Evolutionary conservation across 441 rosid species (phyloP).

Genomic region (Melastoma candidum): DNA sequence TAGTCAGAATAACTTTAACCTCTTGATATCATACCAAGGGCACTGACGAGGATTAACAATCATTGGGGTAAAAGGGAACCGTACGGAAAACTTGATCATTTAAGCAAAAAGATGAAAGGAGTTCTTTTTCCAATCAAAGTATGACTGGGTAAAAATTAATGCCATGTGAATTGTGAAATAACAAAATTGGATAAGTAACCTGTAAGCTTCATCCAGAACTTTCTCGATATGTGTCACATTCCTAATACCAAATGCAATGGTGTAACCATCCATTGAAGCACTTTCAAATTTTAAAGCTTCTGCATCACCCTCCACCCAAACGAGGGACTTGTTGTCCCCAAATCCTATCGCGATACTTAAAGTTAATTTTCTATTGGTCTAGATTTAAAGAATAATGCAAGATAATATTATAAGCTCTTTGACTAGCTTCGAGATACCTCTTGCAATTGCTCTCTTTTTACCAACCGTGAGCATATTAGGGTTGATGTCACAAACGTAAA

Average conservation of each 20-base stretch:
- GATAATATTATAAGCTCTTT: background rate
- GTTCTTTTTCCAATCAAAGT: background rate
- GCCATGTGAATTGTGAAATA: background rate
- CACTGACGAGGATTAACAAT: too few relatives aligned
- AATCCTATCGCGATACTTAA: conserved; percentile 35
- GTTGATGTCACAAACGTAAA: conserved; percentile 82
- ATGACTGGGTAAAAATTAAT: background rate
- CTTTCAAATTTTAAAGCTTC: conserved; percentile 72
- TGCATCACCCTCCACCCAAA: conserved; percentile 92
- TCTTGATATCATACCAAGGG: too few relatives aligned
- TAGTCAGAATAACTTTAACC: too few relatives aligned
- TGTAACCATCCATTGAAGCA: conserved; percentile 83
- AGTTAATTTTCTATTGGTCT: background rate
- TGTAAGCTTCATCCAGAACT: conserved; percentile 79
- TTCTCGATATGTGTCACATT: conserved; percentile 96
- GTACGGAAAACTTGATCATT: background rate
- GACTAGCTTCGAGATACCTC: conserved; percentile 38
- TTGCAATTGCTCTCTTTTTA: conserved; percentile 60
- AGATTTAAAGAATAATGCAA: background rate
- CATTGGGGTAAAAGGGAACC: background rate
- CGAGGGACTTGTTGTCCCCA: conserved; percentile 49
- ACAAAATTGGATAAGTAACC: conserved; percentile 26
- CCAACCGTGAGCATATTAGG: conserved; percentile 89
- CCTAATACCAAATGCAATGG: conserved; percentile 96
- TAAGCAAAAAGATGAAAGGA: too few relatives aligned